Percentiles rank a stretch among this genome's conserved stretches.
These are phyloP conservation scores for Kwoniella shivajii DNA, from an alignment of 1,284 basidiomycete genomes.

Conservation along the genomic window DNA sequence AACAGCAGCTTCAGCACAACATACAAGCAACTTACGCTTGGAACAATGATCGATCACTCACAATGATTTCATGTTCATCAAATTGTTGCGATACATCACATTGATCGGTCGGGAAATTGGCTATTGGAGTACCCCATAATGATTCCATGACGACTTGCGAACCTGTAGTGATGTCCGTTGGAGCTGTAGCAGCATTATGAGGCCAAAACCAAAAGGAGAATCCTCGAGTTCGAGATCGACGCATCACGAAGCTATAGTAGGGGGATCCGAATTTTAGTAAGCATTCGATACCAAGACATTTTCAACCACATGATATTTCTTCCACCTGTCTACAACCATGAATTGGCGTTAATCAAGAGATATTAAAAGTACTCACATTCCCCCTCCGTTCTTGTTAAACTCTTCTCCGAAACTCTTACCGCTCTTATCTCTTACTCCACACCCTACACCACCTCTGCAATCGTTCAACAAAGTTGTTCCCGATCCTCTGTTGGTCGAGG, in stretches of 20 bases:
- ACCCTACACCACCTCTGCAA: slow-evolving; percentile 9
- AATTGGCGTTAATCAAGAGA: neutral
- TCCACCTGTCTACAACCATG: neutral
- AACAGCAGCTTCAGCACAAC: neutral
- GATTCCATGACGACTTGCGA: slow-evolving; percentile 5
- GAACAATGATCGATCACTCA: slow-evolving; percentile 1
- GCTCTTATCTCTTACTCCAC: slow-evolving; percentile 7
- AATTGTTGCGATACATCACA: slow-evolving; percentile 49
- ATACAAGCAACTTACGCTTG: neutral
- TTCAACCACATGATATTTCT: neutral
- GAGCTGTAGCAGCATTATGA: slow-evolving; percentile 51
- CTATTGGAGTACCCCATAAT: slow-evolving; percentile 50
- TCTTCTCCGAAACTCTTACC: slow-evolving; percentile 4
- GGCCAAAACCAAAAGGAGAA: slow-evolving; percentile 64
- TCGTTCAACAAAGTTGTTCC: neutral
- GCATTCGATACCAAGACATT: no score
- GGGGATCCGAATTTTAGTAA: no score
- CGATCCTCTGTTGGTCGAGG: slow-evolving; percentile 30
- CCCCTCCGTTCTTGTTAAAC: slow-evolving; percentile 11
- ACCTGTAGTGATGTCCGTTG: slow-evolving; percentile 1
- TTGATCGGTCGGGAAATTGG: slow-evolving; percentile 52
- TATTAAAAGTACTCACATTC: slow-evolving; percentile 9
- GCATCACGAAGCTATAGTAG: slow-evolving; percentile 57
- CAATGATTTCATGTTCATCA: slow-evolving; percentile 58
- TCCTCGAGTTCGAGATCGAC: slow-evolving; percentile 52